phyloP scores from a whole-genome alignment of 2,329 filamentous ascomycete species.

The Fusarium compactum region DNA sequence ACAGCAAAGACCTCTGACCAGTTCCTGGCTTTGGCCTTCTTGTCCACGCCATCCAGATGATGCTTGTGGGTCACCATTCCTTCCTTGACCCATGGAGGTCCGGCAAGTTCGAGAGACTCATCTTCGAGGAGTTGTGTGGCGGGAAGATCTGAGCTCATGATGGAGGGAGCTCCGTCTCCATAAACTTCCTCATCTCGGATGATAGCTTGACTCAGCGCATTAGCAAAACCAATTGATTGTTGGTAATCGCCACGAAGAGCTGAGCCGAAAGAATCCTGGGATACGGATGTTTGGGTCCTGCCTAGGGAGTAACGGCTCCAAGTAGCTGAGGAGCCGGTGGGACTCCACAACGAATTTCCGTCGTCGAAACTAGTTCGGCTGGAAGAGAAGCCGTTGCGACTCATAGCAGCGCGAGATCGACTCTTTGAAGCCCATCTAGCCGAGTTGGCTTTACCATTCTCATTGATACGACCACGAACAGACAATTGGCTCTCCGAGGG shows the following conservation, averaged over 20 bases:
- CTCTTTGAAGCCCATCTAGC: conserved; percentile 88
- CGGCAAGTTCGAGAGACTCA: conserved; percentile 89
- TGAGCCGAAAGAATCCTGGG: conserved; percentile 89
- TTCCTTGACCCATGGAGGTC: conserved; percentile 98
- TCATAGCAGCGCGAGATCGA: conserved; percentile 80
- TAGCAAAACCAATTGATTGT: conserved; percentile 97
- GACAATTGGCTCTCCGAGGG: conserved; percentile 84
- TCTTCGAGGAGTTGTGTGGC: conserved; percentile 83
- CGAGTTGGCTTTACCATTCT: conserved; percentile 64
- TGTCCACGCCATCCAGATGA: conserved; percentile 89
- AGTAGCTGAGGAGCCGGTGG: conserved; percentile 84
- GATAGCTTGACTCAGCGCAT: conserved; percentile 94
- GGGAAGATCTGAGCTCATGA: conserved; percentile 70
- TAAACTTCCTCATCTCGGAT: conserved; percentile 85
- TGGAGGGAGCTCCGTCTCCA: conserved; percentile 60
- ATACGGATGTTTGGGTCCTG: conserved; percentile 90
- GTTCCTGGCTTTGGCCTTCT: conserved; percentile 91
- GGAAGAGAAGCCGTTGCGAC: conserved; percentile 84
- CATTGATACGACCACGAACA: conserved; percentile 75
- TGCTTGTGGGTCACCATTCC: conserved; percentile 97
- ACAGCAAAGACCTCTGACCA: conserved; percentile 98
- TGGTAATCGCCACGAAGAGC: conserved; percentile 85
- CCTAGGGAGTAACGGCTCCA: conserved; percentile 96
- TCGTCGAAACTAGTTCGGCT: conserved; percentile 96
- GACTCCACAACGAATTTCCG: conserved; percentile 89